phyloP scores from a whole-genome alignment of 2,329 filamentous ascomycete species.

The Pestalotiopsis sp. region DNA sequence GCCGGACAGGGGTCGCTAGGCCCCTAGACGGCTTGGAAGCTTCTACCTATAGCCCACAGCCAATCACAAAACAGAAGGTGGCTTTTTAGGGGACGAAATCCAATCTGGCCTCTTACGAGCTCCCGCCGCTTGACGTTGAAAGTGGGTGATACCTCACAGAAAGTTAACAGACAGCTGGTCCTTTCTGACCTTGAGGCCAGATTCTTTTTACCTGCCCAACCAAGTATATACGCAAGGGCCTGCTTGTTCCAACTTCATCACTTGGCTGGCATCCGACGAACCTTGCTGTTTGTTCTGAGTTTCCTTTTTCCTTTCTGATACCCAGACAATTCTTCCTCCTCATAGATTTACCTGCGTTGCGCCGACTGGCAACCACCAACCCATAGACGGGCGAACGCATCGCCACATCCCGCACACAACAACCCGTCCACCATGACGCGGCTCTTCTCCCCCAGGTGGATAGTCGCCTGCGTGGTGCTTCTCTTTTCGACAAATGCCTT shows the following conservation, averaged over 20 bases:
- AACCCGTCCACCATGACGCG: slow-evolving; percentile 39
- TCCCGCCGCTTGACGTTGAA: not conserved
- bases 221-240: not conserved
- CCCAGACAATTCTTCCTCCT: not conserved
- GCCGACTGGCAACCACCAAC: slow-evolving; percentile 7
- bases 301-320: not conserved
- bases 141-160: not conserved
- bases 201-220: not conserved
- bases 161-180: not conserved
- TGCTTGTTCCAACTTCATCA: not conserved
- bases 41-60: not conserved
- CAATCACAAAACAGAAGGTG: not conserved
- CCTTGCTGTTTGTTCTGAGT: not conserved
- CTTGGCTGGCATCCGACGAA: not conserved
- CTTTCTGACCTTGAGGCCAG: not conserved
- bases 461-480: slow-evolving; percentile 41
- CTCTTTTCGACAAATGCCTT: slow-evolving; percentile 51
- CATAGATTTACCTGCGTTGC: not conserved
- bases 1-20: not conserved
- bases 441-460: slow-evolving; percentile 35
- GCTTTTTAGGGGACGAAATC: not conserved
- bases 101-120: not conserved
- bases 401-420: not conserved
- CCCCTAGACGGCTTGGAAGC: not conserved
- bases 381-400: slow-evolving; percentile 10